A percentile compares a stretch with the other conserved stretches of the same genome.
Evolutionary conservation across 164 flowering plant species (phyloP).

Genomic region (Vitis rotundifolia): DNA sequence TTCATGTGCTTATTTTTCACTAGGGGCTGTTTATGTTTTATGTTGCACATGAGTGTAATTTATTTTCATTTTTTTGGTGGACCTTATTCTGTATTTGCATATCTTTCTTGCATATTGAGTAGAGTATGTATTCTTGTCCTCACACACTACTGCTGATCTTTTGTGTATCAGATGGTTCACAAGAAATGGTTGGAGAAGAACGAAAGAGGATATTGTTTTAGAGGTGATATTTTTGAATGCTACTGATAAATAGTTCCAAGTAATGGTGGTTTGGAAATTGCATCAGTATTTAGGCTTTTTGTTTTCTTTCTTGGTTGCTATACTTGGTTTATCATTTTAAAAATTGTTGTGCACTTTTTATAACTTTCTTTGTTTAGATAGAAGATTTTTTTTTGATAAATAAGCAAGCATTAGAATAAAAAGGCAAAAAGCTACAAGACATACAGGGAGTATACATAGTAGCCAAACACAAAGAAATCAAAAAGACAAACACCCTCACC

Average conservation of each 20-base stretch:
- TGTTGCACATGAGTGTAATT: too few species aligned
- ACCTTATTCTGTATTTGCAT: too few species aligned
- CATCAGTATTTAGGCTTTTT: background rate
- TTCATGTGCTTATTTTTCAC: too few species aligned
- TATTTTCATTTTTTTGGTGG: too few species aligned
- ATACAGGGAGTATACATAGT: too few species aligned
- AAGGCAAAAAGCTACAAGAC: too few species aligned
- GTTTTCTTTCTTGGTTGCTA: background rate
- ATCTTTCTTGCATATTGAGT: background rate
- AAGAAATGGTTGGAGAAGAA: conserved; percentile 91
- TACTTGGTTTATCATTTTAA: background rate
- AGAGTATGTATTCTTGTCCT: background rate
- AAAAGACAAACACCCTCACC: too few species aligned
- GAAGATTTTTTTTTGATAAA: too few species aligned
- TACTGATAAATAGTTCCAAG: background rate
- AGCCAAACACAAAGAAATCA: too few species aligned
- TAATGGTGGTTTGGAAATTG: background rate
- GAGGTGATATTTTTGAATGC: conserved; percentile 53
- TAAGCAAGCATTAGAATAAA: too few species aligned
- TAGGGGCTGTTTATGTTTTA: too few species aligned
- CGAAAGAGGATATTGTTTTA: conserved; percentile 78
- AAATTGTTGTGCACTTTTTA: too few species aligned
- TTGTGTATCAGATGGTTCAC: conserved; percentile 74
- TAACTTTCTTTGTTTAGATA: background rate
- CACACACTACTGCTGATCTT: conserved; percentile 8